These are phyloP conservation scores for Sherardia arvensis DNA, from an alignment of 257 asterid species.

Conservation along the genomic window DNA sequence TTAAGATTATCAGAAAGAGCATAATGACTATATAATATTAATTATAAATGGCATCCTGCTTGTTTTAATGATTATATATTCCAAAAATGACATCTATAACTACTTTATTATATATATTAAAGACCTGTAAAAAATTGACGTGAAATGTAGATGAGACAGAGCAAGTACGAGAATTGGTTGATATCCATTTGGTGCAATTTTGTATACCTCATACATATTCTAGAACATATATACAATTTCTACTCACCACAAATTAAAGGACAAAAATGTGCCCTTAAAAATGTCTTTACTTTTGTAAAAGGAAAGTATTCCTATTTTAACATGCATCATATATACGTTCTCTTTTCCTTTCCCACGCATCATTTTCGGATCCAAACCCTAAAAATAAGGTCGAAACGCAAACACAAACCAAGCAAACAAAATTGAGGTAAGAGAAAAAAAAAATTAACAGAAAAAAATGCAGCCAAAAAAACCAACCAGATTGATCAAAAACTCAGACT, in stretches of 20 bases:
- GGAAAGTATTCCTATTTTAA: background rate
- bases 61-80: too few species aligned
- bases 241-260: background rate
- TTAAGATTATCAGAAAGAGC: too few species aligned
- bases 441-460: background rate
- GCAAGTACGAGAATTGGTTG: too few species aligned
- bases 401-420: conserved; percentile 11
- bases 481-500: background rate
- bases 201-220: background rate
- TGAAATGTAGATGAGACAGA: too few species aligned
- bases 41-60: too few species aligned
- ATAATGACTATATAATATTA: too few species aligned
- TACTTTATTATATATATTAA: too few species aligned
- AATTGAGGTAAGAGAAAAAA: background rate
- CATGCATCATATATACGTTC: conserved; percentile 4
- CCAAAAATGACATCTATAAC: too few species aligned
- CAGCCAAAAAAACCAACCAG: background rate
- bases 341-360: conserved; percentile 3
- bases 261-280: too few species aligned
- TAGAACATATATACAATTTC: background rate
- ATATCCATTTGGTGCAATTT: background rate
- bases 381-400: conserved; percentile 21
- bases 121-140: too few species aligned
- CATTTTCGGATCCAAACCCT: conserved; percentile 12
- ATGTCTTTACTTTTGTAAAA: background rate